Conservation (phyloP, 2,329 filamentous ascomycete genomes). For the Alternaria conjuncta region DNA sequence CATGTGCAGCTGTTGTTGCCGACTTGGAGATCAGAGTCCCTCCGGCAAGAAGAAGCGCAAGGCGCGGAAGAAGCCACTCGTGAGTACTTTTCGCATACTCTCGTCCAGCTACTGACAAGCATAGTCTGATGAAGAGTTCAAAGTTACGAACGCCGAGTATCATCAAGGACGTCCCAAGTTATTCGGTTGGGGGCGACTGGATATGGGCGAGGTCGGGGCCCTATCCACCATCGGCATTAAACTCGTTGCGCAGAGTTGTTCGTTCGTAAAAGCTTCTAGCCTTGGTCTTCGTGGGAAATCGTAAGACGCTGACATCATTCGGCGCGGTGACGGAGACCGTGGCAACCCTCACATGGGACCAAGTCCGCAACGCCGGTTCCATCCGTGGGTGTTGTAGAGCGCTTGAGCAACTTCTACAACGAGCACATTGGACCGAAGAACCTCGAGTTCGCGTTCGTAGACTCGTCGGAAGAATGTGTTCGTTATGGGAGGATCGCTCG, state of each 20-base stretch:
- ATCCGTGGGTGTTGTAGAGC: background rate
- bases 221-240: background rate
- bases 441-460: background rate
- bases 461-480: background rate
- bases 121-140: conserved; percentile 34
- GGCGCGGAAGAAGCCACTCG: conserved; percentile 38
- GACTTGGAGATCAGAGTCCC: conserved; percentile 57
- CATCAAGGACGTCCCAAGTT: conserved; percentile 1
- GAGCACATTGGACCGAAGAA: background rate
- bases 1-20: conserved; percentile 90
- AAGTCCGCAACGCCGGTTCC: background rate
- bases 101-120: conserved; percentile 15
- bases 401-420: background rate
- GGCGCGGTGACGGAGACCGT: background rate
- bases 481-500: background rate
- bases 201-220: conserved; percentile 1
- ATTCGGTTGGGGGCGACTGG: conserved; percentile 1
- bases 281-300: background rate
- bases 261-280: background rate
- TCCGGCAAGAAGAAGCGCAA: conserved; percentile 39
- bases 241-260: background rate
- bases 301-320: background rate
- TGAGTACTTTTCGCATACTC: conserved; percentile 10
- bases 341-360: background rate
- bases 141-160: background rate